Evolutionary conservation across 2,329 filamentous ascomycete species (phyloP).

Genomic region (Coleophoma crateriformis): DNA sequence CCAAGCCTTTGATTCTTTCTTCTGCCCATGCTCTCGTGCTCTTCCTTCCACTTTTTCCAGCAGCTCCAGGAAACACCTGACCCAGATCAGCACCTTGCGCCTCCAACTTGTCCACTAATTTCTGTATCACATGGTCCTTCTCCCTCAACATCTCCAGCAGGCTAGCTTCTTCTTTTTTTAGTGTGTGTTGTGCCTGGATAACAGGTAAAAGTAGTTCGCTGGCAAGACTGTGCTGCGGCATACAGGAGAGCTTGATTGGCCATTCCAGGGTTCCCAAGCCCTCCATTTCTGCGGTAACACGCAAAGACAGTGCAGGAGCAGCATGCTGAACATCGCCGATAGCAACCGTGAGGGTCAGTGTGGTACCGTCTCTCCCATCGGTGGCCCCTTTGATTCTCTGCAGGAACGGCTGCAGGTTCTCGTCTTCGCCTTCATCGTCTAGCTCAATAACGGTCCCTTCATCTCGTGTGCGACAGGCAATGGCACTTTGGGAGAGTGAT

Average conservation of each 20-base stretch:
- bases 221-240: conserved; percentile 30
- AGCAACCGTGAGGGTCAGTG: conserved; percentile 39
- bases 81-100: conserved; percentile 42
- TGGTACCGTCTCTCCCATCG: conserved; percentile 34
- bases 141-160: conserved; percentile 39
- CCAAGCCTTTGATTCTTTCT: conserved; percentile 38
- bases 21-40: conserved; percentile 28
- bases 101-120: conserved; percentile 47
- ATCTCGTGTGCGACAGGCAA: conserved; percentile 55
- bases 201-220: conserved; percentile 42
- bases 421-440: conserved; percentile 49
- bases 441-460: conserved; percentile 70
- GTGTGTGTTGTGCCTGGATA: conserved; percentile 35
- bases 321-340: conserved; percentile 25
- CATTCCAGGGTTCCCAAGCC: conserved; percentile 58
- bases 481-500: conserved; percentile 51
- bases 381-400: conserved; percentile 51
- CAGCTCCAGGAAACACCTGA: conserved; percentile 40
- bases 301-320: conserved; percentile 35
- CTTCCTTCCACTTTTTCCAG: conserved; percentile 29
- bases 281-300: conserved; percentile 55
- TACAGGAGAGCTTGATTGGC: conserved; percentile 49
- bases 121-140: conserved; percentile 50
- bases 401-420: conserved; percentile 64
- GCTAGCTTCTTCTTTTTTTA: conserved; percentile 34